Base-by-base conservation (phyloP, 768 basidiomycete species). In the Agaricus bisporus region DNA sequence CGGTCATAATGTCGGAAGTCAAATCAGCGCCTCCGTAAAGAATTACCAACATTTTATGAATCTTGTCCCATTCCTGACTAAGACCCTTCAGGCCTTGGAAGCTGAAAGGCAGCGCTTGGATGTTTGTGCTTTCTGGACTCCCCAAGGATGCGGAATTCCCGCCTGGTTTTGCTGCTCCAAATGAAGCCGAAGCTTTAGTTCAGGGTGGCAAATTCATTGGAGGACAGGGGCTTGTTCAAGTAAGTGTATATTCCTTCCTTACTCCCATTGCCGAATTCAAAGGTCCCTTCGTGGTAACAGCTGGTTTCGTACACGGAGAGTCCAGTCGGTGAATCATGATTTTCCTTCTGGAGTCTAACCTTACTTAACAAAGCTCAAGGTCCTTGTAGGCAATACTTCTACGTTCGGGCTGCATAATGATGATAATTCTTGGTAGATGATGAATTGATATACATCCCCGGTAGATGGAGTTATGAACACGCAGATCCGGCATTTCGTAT, bases 401-500 rank as follows among this genome's bases (percentile, higher is more conserved):
- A 3, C 35, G 29, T 20, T 10, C 36, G 38, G 14, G 22, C 28
- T 15, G 11, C n/a, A 4, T 14, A n/a, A 25, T 37, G 22, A 44
- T 42, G n/a, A 11, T 41, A 9, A 17, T 17, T 15, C 18, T 28
- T 39, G 14, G 22, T 45, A 69, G 68, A 71, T 54, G 64, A 70
- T 51, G 70, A 70, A 46, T 56, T 71, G 41, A 51, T 69, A 0
- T 71, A 70, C 38, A 51, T 60, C n/a, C 67, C 69, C 15, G 70
- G 69, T 18, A 57, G 62, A 50, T 71, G 68, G 68, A 68, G 66
- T 42, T 68, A 68, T 51, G 42, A 57, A 2, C 56, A 66, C 46
- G 64, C 61, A 2, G 57, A 45, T 0, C 45, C 52, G 17, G 68
- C 61, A 1, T 65, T 59, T 36, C 67, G 70, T 15, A 59, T 70